phyloP scores from a whole-genome alignment of 2,329 filamentous ascomycete species.

The Ramularia endophylla region DNA sequence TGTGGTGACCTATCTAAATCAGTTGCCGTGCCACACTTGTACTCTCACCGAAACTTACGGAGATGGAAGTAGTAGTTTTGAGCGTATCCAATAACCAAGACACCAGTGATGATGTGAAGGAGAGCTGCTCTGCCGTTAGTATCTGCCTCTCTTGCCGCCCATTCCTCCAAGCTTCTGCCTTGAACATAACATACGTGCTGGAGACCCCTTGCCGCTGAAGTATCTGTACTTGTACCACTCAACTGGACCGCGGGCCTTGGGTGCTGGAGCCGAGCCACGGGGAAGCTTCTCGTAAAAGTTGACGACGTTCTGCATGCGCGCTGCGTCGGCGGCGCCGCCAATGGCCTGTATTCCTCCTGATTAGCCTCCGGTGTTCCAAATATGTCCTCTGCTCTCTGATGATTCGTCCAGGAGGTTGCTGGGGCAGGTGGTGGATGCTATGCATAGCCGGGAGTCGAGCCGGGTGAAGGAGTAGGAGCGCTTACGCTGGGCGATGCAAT shows the following conservation, averaged over 20 bases:
- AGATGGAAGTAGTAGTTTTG: constrained; percentile 99
- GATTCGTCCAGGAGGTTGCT: background rate
- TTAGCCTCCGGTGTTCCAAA: constrained; percentile 15
- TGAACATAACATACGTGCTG: constrained; percentile 62
- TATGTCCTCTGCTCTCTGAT: too few species aligned
- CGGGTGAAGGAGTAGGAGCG: constrained; percentile 21
- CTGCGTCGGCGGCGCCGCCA: constrained; percentile 88
- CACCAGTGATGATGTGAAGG: constrained; percentile 72
- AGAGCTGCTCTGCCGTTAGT: constrained; percentile 58
- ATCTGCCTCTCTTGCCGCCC: background rate
- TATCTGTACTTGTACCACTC: constrained; percentile 80
- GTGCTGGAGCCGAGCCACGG: constrained; percentile 79
- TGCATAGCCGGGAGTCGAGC: constrained; percentile 4
- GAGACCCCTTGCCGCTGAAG: constrained; percentile 91
- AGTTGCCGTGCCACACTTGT: constrained; percentile 11
- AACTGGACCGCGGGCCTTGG: constrained; percentile 74
- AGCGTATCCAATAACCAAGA: constrained; percentile 81
- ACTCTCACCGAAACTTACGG: constrained; percentile 64
- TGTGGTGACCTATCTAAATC: constrained; percentile 78
- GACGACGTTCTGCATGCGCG: constrained; percentile 96
- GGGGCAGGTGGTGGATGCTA: constrained; percentile 1
- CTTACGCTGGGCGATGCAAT: constrained; percentile 80
- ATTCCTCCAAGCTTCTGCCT: constrained; percentile 6
- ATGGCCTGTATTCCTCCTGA: constrained; percentile 62
- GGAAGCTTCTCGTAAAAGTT: constrained; percentile 99